Evolutionary conservation across 768 basidiomycete species (phyloP).

Genomic region (Botryobasidium botryosum): DNA sequence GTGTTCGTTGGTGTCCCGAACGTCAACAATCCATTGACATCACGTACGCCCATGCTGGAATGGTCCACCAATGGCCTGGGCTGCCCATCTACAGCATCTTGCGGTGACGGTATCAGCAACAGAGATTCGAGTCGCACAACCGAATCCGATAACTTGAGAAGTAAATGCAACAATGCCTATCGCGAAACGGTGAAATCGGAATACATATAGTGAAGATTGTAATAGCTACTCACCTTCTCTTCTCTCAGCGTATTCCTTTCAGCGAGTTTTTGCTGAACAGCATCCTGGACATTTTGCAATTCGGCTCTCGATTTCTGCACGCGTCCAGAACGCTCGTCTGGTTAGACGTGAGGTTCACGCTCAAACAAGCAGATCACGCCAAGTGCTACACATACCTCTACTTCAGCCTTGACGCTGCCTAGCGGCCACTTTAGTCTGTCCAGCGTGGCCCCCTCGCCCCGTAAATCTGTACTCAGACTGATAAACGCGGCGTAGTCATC

Average conservation of each 20-base stretch:
- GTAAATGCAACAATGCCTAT: constrained; percentile 67
- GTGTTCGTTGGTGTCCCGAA: no score
- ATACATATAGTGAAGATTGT: constrained; percentile 1
- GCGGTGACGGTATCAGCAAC: constrained; percentile 45
- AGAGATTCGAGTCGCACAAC: constrained; percentile 76
- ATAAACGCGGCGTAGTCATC: constrained; percentile 98
- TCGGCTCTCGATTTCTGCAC: constrained; percentile 17
- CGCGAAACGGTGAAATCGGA: constrained; percentile 1
- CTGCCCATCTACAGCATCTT: constrained; percentile 23
- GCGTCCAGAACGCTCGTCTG: constrained; percentile 6
- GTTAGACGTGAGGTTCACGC: constrained; percentile 9
- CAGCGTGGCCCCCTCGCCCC: constrained; percentile 65
- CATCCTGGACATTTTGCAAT: constrained; percentile 48
- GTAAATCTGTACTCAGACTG: constrained; percentile 80
- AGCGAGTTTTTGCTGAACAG: constrained; percentile 61
- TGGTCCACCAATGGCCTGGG: constrained; percentile 20
- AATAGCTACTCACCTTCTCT: constrained; percentile 45
- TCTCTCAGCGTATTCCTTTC: constrained; percentile 63
- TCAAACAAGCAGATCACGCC: not conserved
- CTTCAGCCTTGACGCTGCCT: constrained; percentile 38
- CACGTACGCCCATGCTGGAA: constrained; percentile 5
- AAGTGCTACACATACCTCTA: constrained; percentile 39
- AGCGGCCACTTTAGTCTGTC: constrained; percentile 54
- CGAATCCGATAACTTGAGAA: constrained; percentile 87
- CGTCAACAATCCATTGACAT: constrained; percentile 2